Base-by-base conservation (phyloP, 1,139 yeast species). In the Yarrowia galli region DNA sequence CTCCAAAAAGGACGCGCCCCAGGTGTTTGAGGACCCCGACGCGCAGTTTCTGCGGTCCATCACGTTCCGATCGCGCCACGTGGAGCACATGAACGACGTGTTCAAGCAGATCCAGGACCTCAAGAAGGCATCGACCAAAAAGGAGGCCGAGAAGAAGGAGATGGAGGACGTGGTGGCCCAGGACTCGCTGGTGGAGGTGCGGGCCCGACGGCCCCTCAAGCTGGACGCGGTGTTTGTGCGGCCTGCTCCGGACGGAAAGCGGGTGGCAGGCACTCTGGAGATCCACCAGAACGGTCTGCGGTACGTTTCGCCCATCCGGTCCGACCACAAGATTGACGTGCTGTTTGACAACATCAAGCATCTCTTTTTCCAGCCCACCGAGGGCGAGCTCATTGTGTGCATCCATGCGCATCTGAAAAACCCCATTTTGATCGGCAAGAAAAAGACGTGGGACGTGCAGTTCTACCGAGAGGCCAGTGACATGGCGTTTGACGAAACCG, bases 401-500 rank as follows among this genome's bases (percentile, higher is more conserved):
- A 91, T 95, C 72, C 99, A 95, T 79, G 89, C 95, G 76, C 97
- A 93, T 79, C 84, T 95, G 78, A 92, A 92, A 78, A 89, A 88
- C 67, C 99, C 99, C 23, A 89, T 96, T 69, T 89, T 95, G 87
- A 90, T 95, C 77, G 99, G 98, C 71, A 95, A 96, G 81, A 89
- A 91, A 80, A 95, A 96, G 81, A 92, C 98, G 0, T 89, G 89
- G 79, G 99, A 95, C 76, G 91, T 95, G 54, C 99, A 96, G 80
- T 92, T 95, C 77, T 95, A 93, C 80, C 85, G 98, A 73, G 99
- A 95, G 79, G 98, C 98, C 16, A 88, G 97, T 66, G 99, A 95
- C 77, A 90, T 93, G 84, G 89, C 97, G 2, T 92, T 92, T 75
- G 99, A 95, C 79, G 99, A 95, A 79, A 95, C 99, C 45, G 97